Conservation (phyloP, 1,284 basidiomycete genomes). For the Trichosporon sp. region DNA sequence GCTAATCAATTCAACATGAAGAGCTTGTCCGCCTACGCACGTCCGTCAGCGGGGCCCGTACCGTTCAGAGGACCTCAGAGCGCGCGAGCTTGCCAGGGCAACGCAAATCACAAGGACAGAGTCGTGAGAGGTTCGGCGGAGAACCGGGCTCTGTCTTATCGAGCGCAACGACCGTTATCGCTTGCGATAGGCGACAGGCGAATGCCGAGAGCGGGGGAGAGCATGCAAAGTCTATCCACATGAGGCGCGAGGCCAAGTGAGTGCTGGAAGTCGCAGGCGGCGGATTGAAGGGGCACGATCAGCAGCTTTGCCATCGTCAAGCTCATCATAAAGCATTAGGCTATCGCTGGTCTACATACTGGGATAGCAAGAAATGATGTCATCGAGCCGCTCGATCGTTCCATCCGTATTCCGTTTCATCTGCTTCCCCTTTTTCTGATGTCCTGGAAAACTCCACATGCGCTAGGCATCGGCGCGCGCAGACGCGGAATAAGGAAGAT, state of each 20-base stretch:
- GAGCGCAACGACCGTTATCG: background rate
- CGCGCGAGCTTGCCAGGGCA: too few species aligned
- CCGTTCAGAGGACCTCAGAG: background rate
- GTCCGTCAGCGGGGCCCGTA: background rate
- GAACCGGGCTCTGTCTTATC: background rate
- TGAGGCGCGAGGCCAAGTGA: background rate
- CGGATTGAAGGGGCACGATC: background rate
- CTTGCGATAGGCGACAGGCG: background rate
- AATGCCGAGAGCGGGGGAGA: background rate
- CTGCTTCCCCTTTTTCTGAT: background rate
- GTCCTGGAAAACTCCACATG: background rate
- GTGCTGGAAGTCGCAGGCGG: background rate
- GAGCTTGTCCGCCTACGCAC: background rate
- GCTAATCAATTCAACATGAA: background rate
- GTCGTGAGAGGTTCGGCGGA: too few species aligned
- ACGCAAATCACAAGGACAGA: too few species aligned
- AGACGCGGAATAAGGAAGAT: background rate
- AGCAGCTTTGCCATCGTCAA: background rate
- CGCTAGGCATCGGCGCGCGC: background rate
- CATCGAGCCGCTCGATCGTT: background rate
- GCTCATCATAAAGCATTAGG: background rate
- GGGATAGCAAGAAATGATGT: background rate
- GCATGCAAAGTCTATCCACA: too few species aligned
- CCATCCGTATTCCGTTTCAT: background rate
- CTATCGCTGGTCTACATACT: background rate